Conservation (phyloP, 140 eudicot genomes). For the Stevia rebaudiana region DNA sequence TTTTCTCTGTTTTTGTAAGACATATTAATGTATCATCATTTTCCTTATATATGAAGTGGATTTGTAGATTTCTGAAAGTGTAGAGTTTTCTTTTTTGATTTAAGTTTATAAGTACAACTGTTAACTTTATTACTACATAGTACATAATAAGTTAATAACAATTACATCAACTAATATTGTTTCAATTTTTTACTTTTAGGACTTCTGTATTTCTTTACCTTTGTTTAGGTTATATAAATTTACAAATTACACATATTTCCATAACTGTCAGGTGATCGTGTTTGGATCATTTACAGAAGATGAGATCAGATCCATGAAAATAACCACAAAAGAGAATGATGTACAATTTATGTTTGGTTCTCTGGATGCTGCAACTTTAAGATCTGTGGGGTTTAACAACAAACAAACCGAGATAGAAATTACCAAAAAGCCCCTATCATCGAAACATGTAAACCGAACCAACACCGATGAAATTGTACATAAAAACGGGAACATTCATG, state of each 20-base stretch:
- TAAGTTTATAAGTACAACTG: neutral
- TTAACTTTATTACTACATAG: neutral
- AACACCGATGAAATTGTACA: constrained; percentile 19
- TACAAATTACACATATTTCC: constrained; percentile 5
- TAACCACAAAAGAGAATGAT: constrained; percentile 37
- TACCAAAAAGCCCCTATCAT: constrained; percentile 16
- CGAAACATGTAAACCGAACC: constrained; percentile 19
- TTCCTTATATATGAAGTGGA: neutral
- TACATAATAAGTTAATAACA: neutral
- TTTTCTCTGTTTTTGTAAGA: constrained; percentile 2
- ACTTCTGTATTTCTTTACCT: neutral
- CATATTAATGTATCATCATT: neutral
- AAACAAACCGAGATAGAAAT: constrained; percentile 24
- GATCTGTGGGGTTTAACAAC: constrained; percentile 51
- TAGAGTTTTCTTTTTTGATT: neutral
- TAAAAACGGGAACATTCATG: constrained; percentile 30
- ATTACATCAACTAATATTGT: too few relatives aligned
- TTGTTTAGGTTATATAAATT: neutral
- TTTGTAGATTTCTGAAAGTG: neutral
- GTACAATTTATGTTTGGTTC: constrained; percentile 54
- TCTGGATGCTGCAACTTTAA: constrained; percentile 51
- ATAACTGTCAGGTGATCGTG: constrained; percentile 42
- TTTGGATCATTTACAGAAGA: constrained; percentile 88
- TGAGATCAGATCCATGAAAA: constrained; percentile 51
- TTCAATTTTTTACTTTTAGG: neutral